Conservation (phyloP, 2,329 filamentous ascomycete genomes). For the Bimuria novae-zelandiae region DNA sequence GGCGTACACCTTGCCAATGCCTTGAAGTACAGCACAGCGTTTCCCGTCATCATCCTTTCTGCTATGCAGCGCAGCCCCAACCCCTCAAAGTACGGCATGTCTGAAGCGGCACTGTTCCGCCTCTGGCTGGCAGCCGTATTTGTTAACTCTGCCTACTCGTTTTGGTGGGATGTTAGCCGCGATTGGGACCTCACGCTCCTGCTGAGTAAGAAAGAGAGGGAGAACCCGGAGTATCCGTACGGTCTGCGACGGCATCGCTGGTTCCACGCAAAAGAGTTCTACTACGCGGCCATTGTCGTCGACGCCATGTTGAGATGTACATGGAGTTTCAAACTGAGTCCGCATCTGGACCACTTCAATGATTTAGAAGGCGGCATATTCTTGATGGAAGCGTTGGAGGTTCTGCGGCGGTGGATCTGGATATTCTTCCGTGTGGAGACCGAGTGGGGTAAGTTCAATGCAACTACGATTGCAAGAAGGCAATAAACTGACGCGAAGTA, state of each 20-base stretch:
- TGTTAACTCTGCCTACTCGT: constrained; percentile 89
- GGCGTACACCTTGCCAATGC: constrained; percentile 92
- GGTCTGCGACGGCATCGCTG: constrained; percentile 76
- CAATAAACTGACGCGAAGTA: constrained; percentile 33
- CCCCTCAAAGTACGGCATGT: constrained; percentile 56
- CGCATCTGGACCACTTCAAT: constrained; percentile 79
- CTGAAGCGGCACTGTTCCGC: constrained; percentile 60
- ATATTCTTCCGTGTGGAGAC: constrained; percentile 95
- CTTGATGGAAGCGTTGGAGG: constrained; percentile 82
- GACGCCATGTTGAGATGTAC: constrained; percentile 86
- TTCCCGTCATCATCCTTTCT: constrained; percentile 84
- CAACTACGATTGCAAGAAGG: not conserved
- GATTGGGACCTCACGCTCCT: constrained; percentile 96
- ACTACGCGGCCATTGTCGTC: constrained; percentile 78
- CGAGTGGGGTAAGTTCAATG: constrained; percentile 71
- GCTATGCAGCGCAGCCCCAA: constrained; percentile 71
- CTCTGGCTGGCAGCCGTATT: constrained; percentile 71
- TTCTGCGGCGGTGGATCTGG: constrained; percentile 91
- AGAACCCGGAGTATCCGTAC: constrained; percentile 69
- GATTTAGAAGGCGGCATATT: constrained; percentile 91
- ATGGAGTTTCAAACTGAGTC: constrained; percentile 86
- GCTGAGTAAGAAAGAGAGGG: constrained; percentile 61
- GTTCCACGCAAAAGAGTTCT: constrained; percentile 73
- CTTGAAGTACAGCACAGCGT: constrained; percentile 89
- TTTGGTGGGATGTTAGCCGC: constrained; percentile 96